Evolutionary conservation across 306 rosid species (phyloP).

Genomic region (Quercus robur): DNA sequence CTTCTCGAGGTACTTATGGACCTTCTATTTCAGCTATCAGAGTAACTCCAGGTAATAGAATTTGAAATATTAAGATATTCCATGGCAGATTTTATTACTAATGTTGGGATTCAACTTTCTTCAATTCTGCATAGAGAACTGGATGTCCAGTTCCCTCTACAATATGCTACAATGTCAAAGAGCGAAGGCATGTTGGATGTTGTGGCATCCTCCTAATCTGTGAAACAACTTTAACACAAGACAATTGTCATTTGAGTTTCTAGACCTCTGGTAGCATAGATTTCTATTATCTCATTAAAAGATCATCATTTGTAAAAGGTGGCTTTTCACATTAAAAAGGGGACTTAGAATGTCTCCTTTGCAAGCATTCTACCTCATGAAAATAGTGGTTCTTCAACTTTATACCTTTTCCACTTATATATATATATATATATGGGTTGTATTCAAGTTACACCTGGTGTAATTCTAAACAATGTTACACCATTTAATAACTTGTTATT

Average conservation of each 20-base stretch:
- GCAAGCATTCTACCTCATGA: neutral
- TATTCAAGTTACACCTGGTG: too few relatives aligned
- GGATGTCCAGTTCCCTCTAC: neutral
- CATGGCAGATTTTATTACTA: neutral
- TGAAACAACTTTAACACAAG: neutral
- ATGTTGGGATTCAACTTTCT: neutral
- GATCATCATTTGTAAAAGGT: neutral
- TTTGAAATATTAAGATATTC: neutral
- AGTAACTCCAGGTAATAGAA: constrained; percentile 60
- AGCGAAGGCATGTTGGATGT: neutral
- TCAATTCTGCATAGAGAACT: neutral
- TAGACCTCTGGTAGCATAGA: neutral
- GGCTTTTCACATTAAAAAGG: neutral
- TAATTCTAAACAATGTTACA: too few relatives aligned
- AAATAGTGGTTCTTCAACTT: neutral
- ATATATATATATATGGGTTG: too few relatives aligned
- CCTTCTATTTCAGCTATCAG: constrained; percentile 77
- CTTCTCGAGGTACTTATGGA: constrained; percentile 59
- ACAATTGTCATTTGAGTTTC: neutral
- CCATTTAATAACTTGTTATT: too few relatives aligned
- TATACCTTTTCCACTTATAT: too few relatives aligned
- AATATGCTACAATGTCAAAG: neutral
- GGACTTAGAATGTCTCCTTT: neutral
- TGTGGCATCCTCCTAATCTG: too few relatives aligned
- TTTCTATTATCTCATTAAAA: neutral